phyloP scores from a whole-genome alignment of 768 basidiomycete species.

The Cyathus striatus region DNA sequence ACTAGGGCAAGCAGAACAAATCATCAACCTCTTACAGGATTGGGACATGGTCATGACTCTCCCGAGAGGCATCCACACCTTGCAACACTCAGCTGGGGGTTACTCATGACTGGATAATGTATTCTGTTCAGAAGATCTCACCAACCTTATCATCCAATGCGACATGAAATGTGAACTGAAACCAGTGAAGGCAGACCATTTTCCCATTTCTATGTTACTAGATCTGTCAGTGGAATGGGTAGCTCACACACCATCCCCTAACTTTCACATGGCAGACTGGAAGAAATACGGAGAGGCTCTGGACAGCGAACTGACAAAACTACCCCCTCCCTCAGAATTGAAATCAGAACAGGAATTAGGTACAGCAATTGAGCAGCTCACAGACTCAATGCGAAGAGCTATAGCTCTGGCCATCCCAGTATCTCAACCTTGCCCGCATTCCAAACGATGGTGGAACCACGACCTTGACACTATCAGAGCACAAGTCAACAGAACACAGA shows the following conservation, averaged over 20 bases:
- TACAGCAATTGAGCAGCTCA: constrained; percentile 1
- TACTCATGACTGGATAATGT: too few species aligned
- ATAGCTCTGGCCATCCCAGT: constrained; percentile 1
- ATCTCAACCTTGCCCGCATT: constrained; percentile 32
- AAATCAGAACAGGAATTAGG: not conserved
- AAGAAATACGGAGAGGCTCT: constrained; percentile 14
- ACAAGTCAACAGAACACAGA: constrained; percentile 9
- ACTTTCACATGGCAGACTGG: constrained; percentile 15
- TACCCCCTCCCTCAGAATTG: not conserved
- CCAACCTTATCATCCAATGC: constrained; percentile 19
- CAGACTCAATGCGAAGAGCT: constrained; percentile 4
- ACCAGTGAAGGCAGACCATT: constrained; percentile 31
- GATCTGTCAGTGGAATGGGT: constrained; percentile 9
- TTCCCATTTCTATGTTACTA: constrained; percentile 26
- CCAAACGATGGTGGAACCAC: constrained; percentile 23
- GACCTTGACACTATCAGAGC: constrained; percentile 15
- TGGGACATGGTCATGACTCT: too few species aligned
- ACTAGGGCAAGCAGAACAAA: too few species aligned
- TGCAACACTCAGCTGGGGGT: too few species aligned
- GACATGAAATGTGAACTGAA: constrained; percentile 6
- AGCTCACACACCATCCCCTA: not conserved
- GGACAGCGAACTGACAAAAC: constrained; percentile 12
- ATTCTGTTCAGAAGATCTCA: constrained; percentile 17
- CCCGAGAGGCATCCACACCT: too few species aligned
- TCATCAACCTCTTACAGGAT: too few species aligned